Evolutionary conservation across 1,284 basidiomycete species (phyloP).

Genomic region (Pisolithus thermaeus): DNA sequence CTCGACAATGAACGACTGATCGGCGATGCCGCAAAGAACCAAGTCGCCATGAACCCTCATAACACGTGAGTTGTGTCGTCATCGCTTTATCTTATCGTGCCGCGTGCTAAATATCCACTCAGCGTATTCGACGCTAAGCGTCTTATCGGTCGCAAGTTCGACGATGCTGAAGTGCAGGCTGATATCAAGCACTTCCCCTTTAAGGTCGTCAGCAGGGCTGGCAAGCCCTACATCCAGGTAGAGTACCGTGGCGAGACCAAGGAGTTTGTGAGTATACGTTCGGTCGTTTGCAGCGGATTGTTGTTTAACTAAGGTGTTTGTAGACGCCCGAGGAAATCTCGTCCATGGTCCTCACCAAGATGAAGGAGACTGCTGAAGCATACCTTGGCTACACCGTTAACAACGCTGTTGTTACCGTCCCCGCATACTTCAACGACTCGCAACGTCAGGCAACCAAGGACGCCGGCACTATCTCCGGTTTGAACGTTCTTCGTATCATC

Average conservation of each 20-base stretch:
- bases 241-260: slow-evolving; percentile 90
- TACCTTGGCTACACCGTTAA: slow-evolving; percentile 83
- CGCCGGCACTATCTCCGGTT: slow-evolving; percentile 83
- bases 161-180: slow-evolving; percentile 85
- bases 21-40: slow-evolving; percentile 95
- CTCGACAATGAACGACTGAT: slow-evolving; percentile 92
- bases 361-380: slow-evolving; percentile 98
- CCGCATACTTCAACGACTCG: slow-evolving; percentile 98
- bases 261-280: slow-evolving; percentile 68
- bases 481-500: slow-evolving; percentile 94
- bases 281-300: background rate
- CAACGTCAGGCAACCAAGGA: slow-evolving; percentile 96
- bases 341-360: slow-evolving; percentile 95
- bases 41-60: slow-evolving; percentile 82
- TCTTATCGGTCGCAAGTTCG: slow-evolving; percentile 83
- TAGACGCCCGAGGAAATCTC: slow-evolving; percentile 95
- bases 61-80: slow-evolving; percentile 50
- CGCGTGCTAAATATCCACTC: slow-evolving; percentile 10
- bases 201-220: slow-evolving; percentile 75
- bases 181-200: slow-evolving; percentile 97
- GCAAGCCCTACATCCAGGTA: slow-evolving; percentile 87
- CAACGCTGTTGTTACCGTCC: slow-evolving; percentile 93
- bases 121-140: slow-evolving; percentile 88
- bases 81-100: slow-evolving; percentile 10
- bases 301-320: slow-evolving; percentile 5